A percentile compares a stretch with the other conserved stretches of the same genome.
phyloP scores from a whole-genome alignment of 2,329 filamentous ascomycete species.

The Colletotrichum australisinense region DNA sequence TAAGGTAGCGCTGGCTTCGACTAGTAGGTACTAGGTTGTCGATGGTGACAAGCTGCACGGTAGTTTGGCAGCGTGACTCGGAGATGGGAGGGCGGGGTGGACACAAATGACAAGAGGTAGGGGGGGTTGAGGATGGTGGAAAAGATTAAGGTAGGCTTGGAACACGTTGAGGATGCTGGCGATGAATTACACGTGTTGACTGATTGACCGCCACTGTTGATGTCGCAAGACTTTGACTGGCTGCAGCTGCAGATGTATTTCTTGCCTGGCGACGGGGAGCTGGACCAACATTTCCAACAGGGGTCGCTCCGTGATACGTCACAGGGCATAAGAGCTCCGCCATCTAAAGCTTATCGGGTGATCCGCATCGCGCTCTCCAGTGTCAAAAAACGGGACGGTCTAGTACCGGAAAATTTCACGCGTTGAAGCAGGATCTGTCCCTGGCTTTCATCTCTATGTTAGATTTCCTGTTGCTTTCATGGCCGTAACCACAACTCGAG shows the following conservation, averaged over 20 bases:
- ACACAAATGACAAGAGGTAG: neutral
- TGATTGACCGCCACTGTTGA: slow-evolving; percentile 15
- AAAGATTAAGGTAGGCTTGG: neutral
- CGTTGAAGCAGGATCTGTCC: neutral
- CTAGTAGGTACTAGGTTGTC: neutral
- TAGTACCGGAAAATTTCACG: neutral
- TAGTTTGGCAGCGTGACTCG: slow-evolving; percentile 11
- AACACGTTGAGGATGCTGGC: slow-evolving; percentile 15
- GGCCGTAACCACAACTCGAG: neutral
- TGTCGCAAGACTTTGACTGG: neutral
- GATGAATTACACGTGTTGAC: slow-evolving; percentile 22
- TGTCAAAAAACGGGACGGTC: neutral
- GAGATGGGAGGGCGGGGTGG: neutral
- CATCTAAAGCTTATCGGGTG: slow-evolving; percentile 15
- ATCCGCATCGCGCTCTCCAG: neutral
- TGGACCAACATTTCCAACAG: slow-evolving; percentile 16
- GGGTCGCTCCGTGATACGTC: slow-evolving; percentile 19
- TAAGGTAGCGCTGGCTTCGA: neutral
- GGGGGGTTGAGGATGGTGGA: neutral
- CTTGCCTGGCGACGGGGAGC: neutral
- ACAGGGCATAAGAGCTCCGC: slow-evolving; percentile 8
- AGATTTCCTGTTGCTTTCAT: neutral
- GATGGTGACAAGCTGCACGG: neutral
- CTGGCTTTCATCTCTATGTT: too few relatives aligned
- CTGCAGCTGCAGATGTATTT: neutral